Base-by-base conservation (phyloP, 1,139 yeast species). In the Sugiyamaella neomexicana region DNA sequence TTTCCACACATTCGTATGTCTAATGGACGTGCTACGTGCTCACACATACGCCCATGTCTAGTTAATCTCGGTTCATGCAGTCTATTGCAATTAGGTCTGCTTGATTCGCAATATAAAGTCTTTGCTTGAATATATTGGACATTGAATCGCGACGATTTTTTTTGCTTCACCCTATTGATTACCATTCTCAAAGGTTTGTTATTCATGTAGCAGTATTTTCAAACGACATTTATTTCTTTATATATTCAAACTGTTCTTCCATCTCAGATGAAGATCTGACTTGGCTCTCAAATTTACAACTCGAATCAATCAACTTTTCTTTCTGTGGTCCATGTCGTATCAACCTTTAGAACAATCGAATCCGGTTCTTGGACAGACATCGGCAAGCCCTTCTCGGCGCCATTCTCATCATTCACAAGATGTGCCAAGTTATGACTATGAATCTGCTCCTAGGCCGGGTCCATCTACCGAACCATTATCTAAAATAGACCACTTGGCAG, bases 401-500 rank as follows among this genome's bases (percentile, higher is more conserved):
- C 41, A 38, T 17, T 12, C 41, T 16, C 23, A 38, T 16, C 25
- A 16, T 16, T 38, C 16, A 16, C 5, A 25, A 16, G 27, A 17
- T 38, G 23, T 32, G 29, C 17, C 17, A 3, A 20, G 25, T 20
- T 20, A 20, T 20, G 25, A 20, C 32, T 25, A 29, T 9, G 29
- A 16, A 5, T 13, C 32, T 40, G 32, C 16, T 10, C 38, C 37
- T 16, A 38, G 44, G 6, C 50, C 25, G 10, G 25, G 5, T 5
- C 5, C 25, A 5, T 20, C 25, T 20, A 20, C 37, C 2, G 27
- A 3, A 8, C 25, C 9, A 7, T 8, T 13, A 8, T 13, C 36
- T 13, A 46, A 38, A 15, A 5, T 23, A 3, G 47, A 49, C 6
- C 52, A 49, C 16, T 15, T 49, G 10, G 52, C 40, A 20, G 52